Base-by-base conservation (phyloP, 768 basidiomycete species). In the Trametopsis cervina region DNA sequence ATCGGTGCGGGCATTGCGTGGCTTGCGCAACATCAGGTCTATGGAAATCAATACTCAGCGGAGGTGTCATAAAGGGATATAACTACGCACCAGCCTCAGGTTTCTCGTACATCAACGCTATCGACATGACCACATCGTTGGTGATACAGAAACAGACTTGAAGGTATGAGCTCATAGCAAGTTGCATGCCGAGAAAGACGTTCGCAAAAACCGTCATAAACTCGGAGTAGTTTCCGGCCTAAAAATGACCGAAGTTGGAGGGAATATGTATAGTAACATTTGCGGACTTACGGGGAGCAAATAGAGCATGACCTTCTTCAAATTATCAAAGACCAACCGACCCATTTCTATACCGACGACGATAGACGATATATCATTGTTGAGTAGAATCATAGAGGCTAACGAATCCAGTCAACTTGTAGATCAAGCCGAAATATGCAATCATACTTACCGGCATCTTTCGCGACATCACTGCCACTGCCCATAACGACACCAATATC, bases 341-440 rank as follows among this genome's bases (percentile, higher is more conserved):
- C 83, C 83, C 60, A 82, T 81, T 60, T 80, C 71, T 55, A 84
- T 75, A 1, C 78, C 83, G 38, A 72, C 71, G 42, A 80, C 70
- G 51, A 85, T 83, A 1, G 80, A 77, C 1, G 79, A 76, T 54
- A 86, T 81, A 58, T 82, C 79, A 47, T 81, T 76, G 42, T 81
- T 69, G 13, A 86, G 69, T 13, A 85, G 73, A 46, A 84, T 71
- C 55, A 82, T 81, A 4, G 80, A 73, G 4, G 81, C 80, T 63
- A 77, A 66, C 1, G 20, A 21, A n/a, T n/a, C n/a, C n/a, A n/a
- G n/a, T n/a, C n/a, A n/a, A n/a, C n/a, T n/a, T n/a, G n/a, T n/a
- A n/a, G n/a, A n/a, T n/a, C n/a, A n/a, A n/a, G n/a, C n/a, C n/a
- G n/a, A n/a, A n/a, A n/a, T n/a, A n/a, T n/a, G n/a, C n/a, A 36